phyloP scores from a whole-genome alignment of 768 basidiomycete genomes.

The Strobilomyces confusus region DNA sequence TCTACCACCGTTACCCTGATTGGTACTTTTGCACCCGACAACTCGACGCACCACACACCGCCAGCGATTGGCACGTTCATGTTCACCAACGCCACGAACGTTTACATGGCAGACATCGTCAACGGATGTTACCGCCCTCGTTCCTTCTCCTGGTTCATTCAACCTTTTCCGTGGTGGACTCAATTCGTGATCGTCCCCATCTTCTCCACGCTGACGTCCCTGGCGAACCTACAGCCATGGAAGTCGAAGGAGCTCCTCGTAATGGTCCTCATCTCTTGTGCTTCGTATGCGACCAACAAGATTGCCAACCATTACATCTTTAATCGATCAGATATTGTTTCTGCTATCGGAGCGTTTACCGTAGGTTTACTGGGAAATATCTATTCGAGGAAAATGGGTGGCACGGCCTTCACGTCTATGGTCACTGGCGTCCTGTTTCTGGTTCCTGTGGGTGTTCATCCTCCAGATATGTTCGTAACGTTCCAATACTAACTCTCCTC shows the following conservation, averaged over 20 bases:
- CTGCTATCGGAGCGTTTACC: slow-evolving; percentile 81
- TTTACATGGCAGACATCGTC: slow-evolving; percentile 44
- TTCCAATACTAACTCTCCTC: background rate
- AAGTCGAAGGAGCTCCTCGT: slow-evolving; percentile 67
- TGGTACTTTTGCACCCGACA: slow-evolving; percentile 67
- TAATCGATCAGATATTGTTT: slow-evolving; percentile 79
- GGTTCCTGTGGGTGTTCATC: slow-evolving; percentile 62
- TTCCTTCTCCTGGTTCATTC: slow-evolving; percentile 71
- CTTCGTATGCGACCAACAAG: slow-evolving; percentile 75
- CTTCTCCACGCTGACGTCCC: slow-evolving; percentile 67
- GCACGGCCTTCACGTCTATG: slow-evolving; percentile 89
- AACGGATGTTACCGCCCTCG: slow-evolving; percentile 71
- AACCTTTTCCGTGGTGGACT: slow-evolving; percentile 76
- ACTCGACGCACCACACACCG: slow-evolving; percentile 37
- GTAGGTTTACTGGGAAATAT: slow-evolving; percentile 76
- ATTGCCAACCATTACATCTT: slow-evolving; percentile 82
- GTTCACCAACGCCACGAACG: slow-evolving; percentile 53
- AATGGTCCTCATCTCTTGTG: slow-evolving; percentile 83
- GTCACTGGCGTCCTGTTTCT: slow-evolving; percentile 85
- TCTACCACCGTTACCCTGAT: slow-evolving; percentile 48
- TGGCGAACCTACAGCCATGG: slow-evolving; percentile 76
- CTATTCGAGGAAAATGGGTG: slow-evolving; percentile 78
- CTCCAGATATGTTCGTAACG: background rate
- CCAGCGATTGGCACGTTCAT: slow-evolving; percentile 61
- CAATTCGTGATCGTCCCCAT: slow-evolving; percentile 71